Percentiles rank a stretch among this genome's conserved stretches.
Evolutionary conservation across 805 yeast genomes (phyloP).

Genomic region (Lipomyces mesembrius): DNA sequence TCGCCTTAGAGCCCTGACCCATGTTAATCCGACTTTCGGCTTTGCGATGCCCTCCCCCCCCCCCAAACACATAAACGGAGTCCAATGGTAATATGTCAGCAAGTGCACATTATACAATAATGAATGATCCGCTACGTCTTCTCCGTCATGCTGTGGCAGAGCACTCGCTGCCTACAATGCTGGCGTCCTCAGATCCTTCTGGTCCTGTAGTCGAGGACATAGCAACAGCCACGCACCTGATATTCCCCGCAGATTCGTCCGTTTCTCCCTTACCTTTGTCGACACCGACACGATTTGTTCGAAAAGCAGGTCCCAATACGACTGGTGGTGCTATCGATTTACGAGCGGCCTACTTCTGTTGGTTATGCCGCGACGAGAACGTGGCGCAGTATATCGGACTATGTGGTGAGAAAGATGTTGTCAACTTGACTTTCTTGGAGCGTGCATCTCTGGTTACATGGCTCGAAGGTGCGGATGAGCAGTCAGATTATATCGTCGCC

Average conservation of each 20-base stretch:
- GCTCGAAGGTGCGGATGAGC: conserved; percentile 69
- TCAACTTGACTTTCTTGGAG: conserved; percentile 79
- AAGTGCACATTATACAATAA: conserved; percentile 3
- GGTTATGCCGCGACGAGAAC: conserved; percentile 72
- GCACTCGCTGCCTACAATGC: conserved; percentile 39
- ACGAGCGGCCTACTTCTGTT: conserved; percentile 72
- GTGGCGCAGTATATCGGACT: conserved; percentile 81
- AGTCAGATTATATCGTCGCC: conserved; percentile 31
- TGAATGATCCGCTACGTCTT: conserved; percentile 43
- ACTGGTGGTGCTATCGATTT: conserved; percentile 47
- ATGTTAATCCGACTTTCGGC: neutral
- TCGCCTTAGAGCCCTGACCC: neutral
- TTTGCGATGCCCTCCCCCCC: too few relatives aligned
- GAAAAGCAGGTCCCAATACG: conserved; percentile 53
- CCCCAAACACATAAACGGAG: too few relatives aligned
- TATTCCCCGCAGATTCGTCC: conserved; percentile 41
- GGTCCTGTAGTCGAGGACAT: conserved; percentile 48
- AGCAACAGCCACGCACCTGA: conserved; percentile 45
- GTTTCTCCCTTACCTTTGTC: conserved; percentile 49
- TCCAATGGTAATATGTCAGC: neutral
- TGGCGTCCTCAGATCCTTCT: conserved; percentile 36
- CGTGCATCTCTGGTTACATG: conserved; percentile 83
- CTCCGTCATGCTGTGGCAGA: conserved; percentile 45
- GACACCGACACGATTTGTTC: conserved; percentile 58
- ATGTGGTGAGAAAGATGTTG: conserved; percentile 65